Base-by-base conservation (phyloP, 2,329 filamentous ascomycete species). In the Paraphaeosphaeria minitans region DNA sequence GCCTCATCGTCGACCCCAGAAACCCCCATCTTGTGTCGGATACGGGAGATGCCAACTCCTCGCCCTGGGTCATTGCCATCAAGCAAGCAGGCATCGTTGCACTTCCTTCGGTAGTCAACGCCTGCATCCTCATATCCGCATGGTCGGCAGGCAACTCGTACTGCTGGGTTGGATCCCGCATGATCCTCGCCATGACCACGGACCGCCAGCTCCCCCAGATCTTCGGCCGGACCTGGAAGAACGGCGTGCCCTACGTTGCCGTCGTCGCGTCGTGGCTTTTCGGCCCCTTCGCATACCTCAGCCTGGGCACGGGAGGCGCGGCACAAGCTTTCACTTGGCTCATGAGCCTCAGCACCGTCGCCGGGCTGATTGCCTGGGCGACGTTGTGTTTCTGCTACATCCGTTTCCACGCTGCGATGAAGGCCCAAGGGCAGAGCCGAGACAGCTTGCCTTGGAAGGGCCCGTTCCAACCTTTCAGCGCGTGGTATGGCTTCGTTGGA, bases 51-150 rank as follows among this genome's bases (percentile, higher is more conserved):
- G 84, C 84, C 1, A 82, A 81, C 8, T 82, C 84, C 0, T 82
- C 80, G 0, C 78, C 81, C 0, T 83, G 81, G 61, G 82, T 83
- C 6, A 75, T 83, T 19, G 82, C 78, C 27, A 82, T 82, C 64
- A 78, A 79, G 55, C 76, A 80, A 53, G 81, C 71, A 16, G 80
- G 81, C 3, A 83, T 84, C 58, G 76, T 78, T 2, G 83, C 81
- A 1, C 82, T 91, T 1, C 85, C 88, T 65, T 85, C 84, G 59
- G 82, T 90, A 64, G 87, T 91, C 77, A 91, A 91, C 68, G 87
- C 83, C 31, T 86, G 85, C n/a, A 85, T 91, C 65, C 78, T 90
- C 52, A 87, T 88, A 13, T 89, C 86, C 6, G 88, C 87, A 1
- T 83, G 82, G 77, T 84, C 82, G 0, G 82, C 83, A 9, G 84